Base-by-base conservation (phyloP, 148 eudicot species). In the Rhododendron mucronatum region DNA sequence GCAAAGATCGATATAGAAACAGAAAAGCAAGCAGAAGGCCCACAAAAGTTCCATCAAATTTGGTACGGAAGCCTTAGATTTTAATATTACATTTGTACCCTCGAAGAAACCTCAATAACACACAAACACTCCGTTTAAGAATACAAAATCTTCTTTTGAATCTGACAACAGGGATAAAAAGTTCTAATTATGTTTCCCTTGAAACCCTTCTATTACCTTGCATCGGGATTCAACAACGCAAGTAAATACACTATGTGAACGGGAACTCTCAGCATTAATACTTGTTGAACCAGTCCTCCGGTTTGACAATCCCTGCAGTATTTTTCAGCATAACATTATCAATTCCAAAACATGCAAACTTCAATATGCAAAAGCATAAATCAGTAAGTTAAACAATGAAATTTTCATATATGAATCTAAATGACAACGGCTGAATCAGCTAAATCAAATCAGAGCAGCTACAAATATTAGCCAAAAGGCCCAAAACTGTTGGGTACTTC, bases 221-320 rank as follows among this genome's bases (percentile, higher is more conserved):
- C 95, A 93, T 18, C 94, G 93, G 59, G 99, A 97, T 90, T 97
- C 99, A 89, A 97, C 96, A 82, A 94, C 92, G 85, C 99, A 97
- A 20, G 99, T 97, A 85, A 97, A 97, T 57, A 95, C 99, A 90
- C 99, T 95, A 84, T 97, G 99, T 82, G 99, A 97, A 37, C 99
- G 98, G 74, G 98, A 95, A 91, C 99, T 97, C 92, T 95, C 99
- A 75, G 94, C 93, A 90, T 97, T 97, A 84, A 97, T 91, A 89
- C 95, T 93, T 80, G 99, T 97, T 26, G 98, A 90, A 85, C 98
- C 96, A 41, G 95, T 95, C 87, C 94, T 94, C 86, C 98, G 87
- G 90, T 97, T 94, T 89, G 95, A 92, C 84, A 97, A 89, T 50
- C 99, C 99, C 99, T 95, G 90, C 84, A 90, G 5, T 57, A 63